phyloP scores from a whole-genome alignment of 306 rosid species.

The Leucaena leucocephala region DNA sequence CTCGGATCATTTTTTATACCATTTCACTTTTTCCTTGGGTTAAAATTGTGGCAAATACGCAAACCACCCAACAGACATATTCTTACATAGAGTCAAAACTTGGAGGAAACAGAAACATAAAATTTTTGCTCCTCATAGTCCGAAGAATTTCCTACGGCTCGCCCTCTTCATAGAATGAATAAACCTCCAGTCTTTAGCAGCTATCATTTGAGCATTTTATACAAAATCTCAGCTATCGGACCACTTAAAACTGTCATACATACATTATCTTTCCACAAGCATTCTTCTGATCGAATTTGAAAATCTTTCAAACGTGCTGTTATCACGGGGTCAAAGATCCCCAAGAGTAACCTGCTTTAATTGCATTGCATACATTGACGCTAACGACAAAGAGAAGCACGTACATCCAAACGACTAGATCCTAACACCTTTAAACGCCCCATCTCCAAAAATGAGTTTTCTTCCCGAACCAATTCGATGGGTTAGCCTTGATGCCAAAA shows the following conservation, averaged over 20 bases:
- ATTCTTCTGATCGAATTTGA: conserved; percentile 25
- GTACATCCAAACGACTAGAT: conserved; percentile 26
- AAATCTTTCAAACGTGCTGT: neutral
- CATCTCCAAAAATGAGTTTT: conserved; percentile 34
- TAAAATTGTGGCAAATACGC: too few relatives aligned
- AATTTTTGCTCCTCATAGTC: neutral
- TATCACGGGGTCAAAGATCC: conserved; percentile 37
- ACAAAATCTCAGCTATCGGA: neutral
- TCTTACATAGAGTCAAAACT: neutral
- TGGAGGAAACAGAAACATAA: neutral
- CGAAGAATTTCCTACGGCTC: neutral
- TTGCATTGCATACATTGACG: conserved; percentile 38
- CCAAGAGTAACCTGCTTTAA: conserved; percentile 29
- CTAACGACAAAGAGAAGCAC: conserved; percentile 33
- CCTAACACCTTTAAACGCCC: conserved; percentile 35
- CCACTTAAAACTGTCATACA: neutral
- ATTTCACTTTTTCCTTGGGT: too few relatives aligned
- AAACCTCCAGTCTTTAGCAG: neutral
- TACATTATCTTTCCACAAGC: conserved; percentile 32
- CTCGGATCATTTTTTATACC: too few relatives aligned
- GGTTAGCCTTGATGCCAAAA: conserved; percentile 35
- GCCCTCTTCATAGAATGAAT: neutral
- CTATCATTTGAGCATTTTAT: neutral
- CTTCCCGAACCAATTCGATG: conserved; percentile 43
- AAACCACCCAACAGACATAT: neutral